Evolutionary conservation across 345 rosid species (phyloP), one percentile per base, ranked within the genome.

Genomic region (Brassica incana): DNA sequence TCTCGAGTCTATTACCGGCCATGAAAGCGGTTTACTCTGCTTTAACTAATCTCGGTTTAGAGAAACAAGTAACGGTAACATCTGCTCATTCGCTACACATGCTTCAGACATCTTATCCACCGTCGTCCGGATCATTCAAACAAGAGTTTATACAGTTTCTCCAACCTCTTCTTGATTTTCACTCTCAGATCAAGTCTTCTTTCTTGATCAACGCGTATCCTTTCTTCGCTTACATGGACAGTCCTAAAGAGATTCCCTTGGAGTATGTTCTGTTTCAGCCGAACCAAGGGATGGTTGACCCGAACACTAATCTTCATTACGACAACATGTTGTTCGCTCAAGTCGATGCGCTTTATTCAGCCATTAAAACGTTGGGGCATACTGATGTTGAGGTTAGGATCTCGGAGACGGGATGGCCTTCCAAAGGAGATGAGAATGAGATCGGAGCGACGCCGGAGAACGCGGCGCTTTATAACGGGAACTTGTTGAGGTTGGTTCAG

Each of bases 351-450:
- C 90, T 95, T 61, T 91, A 93, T 68, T 75, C 90, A 0, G 99
- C 99, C 1, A 93, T 95, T 16, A 85, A 84, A 50, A 85, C 90
- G 6, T 64, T 91, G 89, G 99, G 99, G 0, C 91, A 88, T 61
- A 78, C 85, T 0, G 90, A 90, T 61, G 62, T 93, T 7, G 87
- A 85, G 72, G 94, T 95, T 2, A 71, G 81, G 86, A 74, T 95
- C 32, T 93, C 99, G 0, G 99, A 95, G 83, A 95, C 99, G 6
- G 99, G 99, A 1, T 95, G 99, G 99, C 99, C 99, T 0, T 95
- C 99, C 0, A 88, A 77, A 72, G 99, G 98, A 7, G 97, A 93
- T 25, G 84, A 76, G 6, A 74, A 76, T 64, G 99, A 95, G 84
- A 79, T 76, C 9, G 99, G 98, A 61, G 97, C 99, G n/a, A 77